phyloP scores from a whole-genome alignment of 2,329 filamentous ascomycete species.

The Phoma sp. region DNA sequence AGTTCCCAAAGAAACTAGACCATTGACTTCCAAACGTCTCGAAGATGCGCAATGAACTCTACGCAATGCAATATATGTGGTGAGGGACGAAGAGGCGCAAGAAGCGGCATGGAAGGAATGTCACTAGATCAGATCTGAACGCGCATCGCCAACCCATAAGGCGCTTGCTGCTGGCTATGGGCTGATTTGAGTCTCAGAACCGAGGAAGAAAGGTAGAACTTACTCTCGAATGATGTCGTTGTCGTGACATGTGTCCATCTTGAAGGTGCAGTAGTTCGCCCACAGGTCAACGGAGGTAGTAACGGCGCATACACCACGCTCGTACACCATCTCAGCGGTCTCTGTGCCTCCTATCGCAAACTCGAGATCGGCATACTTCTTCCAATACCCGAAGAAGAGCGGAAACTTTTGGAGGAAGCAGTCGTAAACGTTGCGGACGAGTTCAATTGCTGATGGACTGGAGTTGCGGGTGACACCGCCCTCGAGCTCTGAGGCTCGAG shows the following conservation, averaged over 20 bases:
- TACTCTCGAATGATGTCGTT: constrained; percentile 98
- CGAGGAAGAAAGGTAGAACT: constrained; percentile 63
- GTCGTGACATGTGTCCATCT: constrained; percentile 96
- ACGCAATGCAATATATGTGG: constrained; percentile 24
- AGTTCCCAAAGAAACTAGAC: constrained; percentile 18
- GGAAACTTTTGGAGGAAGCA: constrained; percentile 94
- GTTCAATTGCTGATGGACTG: constrained; percentile 88
- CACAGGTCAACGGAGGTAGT: constrained; percentile 94
- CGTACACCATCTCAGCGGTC: constrained; percentile 97
- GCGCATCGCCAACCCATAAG: constrained; percentile 21
- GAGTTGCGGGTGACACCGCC: constrained; percentile 96
- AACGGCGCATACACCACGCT: constrained; percentile 92
- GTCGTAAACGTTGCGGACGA: constrained; percentile 87
- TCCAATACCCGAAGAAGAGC: constrained; percentile 97
- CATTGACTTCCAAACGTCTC: constrained; percentile 22
- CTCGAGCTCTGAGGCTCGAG: constrained; percentile 82
- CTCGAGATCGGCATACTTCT: constrained; percentile 97
- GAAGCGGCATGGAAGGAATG: constrained; percentile 26
- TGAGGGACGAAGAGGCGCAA: constrained; percentile 51
- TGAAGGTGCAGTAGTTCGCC: constrained; percentile 97
- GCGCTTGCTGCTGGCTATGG: constrained; percentile 33
- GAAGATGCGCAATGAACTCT: constrained; percentile 16
- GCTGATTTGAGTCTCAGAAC: constrained; percentile 37
- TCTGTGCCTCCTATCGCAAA: constrained; percentile 97
- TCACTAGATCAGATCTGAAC: constrained; percentile 30